Conservation (phyloP, 305 asterid species). For the Solanum hybrid region DNA sequence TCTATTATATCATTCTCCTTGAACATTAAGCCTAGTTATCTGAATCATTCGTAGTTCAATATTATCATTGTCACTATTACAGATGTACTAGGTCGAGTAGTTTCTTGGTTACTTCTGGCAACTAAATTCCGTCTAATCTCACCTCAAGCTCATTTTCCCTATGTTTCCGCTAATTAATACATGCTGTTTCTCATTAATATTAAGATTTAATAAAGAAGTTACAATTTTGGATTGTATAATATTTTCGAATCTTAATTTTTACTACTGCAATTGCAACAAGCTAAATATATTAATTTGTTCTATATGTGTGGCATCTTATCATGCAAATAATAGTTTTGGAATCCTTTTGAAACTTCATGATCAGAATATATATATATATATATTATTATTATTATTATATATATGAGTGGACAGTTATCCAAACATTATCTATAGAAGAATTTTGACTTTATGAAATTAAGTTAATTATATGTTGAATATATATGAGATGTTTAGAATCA, state of each 20-base stretch:
- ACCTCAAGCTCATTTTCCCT: neutral
- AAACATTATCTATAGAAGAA: neutral
- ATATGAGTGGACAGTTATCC: neutral
- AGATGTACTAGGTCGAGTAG: neutral
- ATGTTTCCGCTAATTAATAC: neutral
- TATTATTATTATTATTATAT: neutral
- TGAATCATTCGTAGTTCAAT: neutral
- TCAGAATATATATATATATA: neutral
- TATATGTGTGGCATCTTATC: neutral
- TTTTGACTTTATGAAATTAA: neutral
- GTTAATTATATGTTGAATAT: neutral
- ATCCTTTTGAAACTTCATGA: neutral
- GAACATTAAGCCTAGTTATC: neutral
- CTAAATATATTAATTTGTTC: neutral
- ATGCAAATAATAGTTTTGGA: neutral
- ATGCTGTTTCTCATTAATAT: neutral
- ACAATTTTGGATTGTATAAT: neutral
- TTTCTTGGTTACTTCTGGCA: neutral
- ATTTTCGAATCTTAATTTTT: neutral
- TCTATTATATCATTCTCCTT: neutral
- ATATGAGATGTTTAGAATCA: neutral
- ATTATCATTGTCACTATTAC: neutral
- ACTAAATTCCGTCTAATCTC: neutral
- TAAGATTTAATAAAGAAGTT: neutral
- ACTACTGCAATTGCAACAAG: neutral